Percentiles rank a stretch among this genome's conserved stretches.
Conservation (phyloP, 2,329 filamentous ascomycete species). For the Talaromyces amestolkiae region DNA sequence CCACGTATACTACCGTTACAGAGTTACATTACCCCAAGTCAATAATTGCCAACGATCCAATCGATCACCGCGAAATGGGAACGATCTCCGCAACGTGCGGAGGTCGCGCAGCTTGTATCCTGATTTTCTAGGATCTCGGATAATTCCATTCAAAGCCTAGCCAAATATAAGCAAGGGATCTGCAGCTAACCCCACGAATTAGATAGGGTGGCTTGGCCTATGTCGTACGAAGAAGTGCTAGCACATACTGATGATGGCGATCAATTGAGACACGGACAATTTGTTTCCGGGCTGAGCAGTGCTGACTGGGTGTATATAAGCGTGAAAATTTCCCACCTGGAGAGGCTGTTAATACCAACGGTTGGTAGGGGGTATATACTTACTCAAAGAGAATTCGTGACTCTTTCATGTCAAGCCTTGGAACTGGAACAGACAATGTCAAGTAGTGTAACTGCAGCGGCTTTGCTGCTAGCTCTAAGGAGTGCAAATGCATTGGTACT, state of each 20-base stretch:
- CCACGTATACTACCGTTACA: neutral
- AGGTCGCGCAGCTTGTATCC: neutral
- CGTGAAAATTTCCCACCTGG: too few relatives aligned
- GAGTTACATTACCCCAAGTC: neutral
- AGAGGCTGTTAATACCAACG: too few relatives aligned
- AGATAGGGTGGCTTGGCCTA: neutral
- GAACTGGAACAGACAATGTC: neutral
- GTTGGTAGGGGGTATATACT: neutral
- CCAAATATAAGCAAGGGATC: slow-evolving; percentile 4
- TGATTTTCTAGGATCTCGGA: neutral
- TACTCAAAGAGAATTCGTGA: neutral
- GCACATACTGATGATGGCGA: neutral
- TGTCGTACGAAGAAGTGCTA: neutral
- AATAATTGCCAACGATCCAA: neutral
- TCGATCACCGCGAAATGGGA: neutral
- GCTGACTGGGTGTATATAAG: neutral
- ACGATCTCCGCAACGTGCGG: neutral
- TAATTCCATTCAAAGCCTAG: neutral
- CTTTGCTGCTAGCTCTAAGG: slow-evolving; percentile 23
- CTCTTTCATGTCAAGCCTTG: neutral
- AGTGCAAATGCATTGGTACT: slow-evolving; percentile 27
- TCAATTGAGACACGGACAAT: neutral
- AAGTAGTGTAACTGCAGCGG: slow-evolving; percentile 6
- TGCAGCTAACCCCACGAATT: slow-evolving; percentile 5
- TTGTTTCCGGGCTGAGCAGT: neutral